These are phyloP conservation scores for Salix exigua DNA, from an alignment of 345 rosid genomes.

Conservation along the genomic window DNA sequence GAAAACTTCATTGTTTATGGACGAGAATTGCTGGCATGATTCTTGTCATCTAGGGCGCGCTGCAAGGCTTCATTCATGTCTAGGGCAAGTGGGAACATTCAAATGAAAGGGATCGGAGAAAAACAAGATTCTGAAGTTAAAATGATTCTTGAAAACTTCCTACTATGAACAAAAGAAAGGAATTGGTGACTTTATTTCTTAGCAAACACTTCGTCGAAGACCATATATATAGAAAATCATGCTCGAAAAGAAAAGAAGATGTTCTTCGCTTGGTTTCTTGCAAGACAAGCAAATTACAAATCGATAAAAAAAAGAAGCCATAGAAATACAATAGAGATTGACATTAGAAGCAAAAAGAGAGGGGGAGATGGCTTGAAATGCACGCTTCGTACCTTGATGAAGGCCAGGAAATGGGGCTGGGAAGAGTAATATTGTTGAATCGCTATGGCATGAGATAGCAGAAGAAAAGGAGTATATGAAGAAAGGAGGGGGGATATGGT, in stretches of 20 bases:
- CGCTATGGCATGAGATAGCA: conserved; percentile 13
- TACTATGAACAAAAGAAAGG: too few relatives aligned
- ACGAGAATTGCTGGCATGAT: too few relatives aligned
- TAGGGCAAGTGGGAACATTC: too few relatives aligned
- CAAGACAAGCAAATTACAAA: not conserved
- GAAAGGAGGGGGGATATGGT: not conserved
- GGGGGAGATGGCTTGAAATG: not conserved
- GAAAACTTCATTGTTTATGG: too few relatives aligned
- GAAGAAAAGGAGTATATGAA: conserved; percentile 5
- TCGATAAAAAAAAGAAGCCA: not conserved
- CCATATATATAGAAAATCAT: not conserved
- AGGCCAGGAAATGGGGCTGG: conserved; percentile 9
- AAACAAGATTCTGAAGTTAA: too few relatives aligned
- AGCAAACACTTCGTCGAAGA: too few relatives aligned
- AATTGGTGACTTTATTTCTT: too few relatives aligned
- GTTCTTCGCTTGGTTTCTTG: not conserved
- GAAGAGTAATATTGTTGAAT: not conserved
- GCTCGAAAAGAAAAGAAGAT: not conserved
- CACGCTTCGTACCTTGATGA: conserved; percentile 26
- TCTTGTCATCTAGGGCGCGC: too few relatives aligned
- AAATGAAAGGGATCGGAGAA: too few relatives aligned
- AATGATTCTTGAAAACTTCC: too few relatives aligned
- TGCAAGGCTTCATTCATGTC: too few relatives aligned
- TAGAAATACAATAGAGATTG: not conserved
- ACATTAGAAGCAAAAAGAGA: not conserved